These are phyloP conservation scores for Amanita jacksonii DNA, from an alignment of 768 basidiomycete genomes.

Conservation along the genomic window DNA sequence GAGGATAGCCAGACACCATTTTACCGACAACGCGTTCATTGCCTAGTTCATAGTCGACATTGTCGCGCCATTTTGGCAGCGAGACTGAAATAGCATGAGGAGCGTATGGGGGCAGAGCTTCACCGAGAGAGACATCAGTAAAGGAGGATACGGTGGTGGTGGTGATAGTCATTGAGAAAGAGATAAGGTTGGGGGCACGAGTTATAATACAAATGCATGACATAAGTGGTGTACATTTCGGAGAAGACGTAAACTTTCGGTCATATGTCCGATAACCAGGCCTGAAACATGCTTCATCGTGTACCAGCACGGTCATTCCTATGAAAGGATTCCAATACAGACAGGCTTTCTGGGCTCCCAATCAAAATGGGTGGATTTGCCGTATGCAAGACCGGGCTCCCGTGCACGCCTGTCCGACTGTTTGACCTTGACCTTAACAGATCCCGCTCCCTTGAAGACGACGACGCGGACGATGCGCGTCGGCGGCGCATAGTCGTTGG, in stretches of 20 bases:
- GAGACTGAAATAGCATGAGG: constrained; percentile 94
- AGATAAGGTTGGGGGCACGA: neutral
- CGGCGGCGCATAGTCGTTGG: constrained; percentile 73
- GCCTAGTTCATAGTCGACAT: constrained; percentile 87
- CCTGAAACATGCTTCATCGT: neutral
- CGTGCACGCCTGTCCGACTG: constrained; percentile 27
- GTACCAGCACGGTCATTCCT: neutral
- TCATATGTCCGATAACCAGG: neutral
- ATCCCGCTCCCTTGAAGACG: constrained; percentile 34
- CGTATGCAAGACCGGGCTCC: constrained; percentile 24
- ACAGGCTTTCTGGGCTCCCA: constrained; percentile 5
- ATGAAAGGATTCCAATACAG: neutral
- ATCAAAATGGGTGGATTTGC: constrained; percentile 18
- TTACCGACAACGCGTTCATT: constrained; percentile 65
- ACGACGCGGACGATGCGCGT: constrained; percentile 65
- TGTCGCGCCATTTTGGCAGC: constrained; percentile 86
- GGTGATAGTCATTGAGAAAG: neutral
- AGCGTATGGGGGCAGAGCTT: constrained; percentile 53
- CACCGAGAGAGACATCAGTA: constrained; percentile 30
- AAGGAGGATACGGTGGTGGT: too few species aligned
- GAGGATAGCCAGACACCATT: constrained; percentile 88
- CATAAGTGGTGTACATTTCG: too few species aligned
- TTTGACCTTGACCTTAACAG: constrained; percentile 30
- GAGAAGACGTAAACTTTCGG: neutral
- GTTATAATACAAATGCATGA: neutral